Percentiles rank a stretch among this genome's conserved stretches.
phyloP scores from a whole-genome alignment of 164 flowering plant genomes.

The Malania oleifera region DNA sequence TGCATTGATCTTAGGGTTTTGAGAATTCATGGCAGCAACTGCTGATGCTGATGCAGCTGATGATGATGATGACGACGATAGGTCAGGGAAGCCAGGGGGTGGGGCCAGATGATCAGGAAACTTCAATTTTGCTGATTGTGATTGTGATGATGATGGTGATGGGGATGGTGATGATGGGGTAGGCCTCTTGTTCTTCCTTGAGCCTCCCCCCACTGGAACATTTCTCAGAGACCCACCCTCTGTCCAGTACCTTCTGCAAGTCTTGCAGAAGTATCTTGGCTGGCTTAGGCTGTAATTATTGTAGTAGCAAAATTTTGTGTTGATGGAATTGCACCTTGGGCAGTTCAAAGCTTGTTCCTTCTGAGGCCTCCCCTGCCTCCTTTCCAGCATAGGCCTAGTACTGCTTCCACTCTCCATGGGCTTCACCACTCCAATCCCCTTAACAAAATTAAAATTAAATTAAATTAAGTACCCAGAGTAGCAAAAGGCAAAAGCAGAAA shows the following conservation, averaged over 20 bases:
- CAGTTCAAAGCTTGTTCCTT: slow-evolving; percentile 52
- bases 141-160: slow-evolving; percentile 15
- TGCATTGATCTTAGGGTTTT: slow-evolving; percentile 53
- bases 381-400: slow-evolving; percentile 16
- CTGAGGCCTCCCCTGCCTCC: slow-evolving; percentile 32
- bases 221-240: slow-evolving; percentile 54
- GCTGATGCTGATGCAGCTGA: not conserved
- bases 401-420: slow-evolving; percentile 28
- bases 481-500: slow-evolving; percentile 13
- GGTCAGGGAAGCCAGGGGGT: not conserved
- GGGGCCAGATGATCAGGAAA: slow-evolving; percentile 45
- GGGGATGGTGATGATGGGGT: slow-evolving; percentile 21
- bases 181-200: slow-evolving; percentile 50
- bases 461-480: slow-evolving; percentile 5
- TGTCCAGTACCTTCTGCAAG: slow-evolving; percentile 58
- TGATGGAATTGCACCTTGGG: slow-evolving; percentile 53
- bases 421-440: slow-evolving; percentile 38
- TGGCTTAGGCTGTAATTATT: slow-evolving; percentile 54
- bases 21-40: slow-evolving; percentile 25
- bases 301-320: slow-evolving; percentile 58
- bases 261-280: slow-evolving; percentile 58
- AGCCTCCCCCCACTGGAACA: slow-evolving; percentile 64
- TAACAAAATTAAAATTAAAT: slow-evolving; percentile 9
- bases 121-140: slow-evolving; percentile 34
- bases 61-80: not conserved